Evolutionary conservation across 2,329 filamentous ascomycete genomes (phyloP).

Genomic region (Colletotrichum siamense): DNA sequence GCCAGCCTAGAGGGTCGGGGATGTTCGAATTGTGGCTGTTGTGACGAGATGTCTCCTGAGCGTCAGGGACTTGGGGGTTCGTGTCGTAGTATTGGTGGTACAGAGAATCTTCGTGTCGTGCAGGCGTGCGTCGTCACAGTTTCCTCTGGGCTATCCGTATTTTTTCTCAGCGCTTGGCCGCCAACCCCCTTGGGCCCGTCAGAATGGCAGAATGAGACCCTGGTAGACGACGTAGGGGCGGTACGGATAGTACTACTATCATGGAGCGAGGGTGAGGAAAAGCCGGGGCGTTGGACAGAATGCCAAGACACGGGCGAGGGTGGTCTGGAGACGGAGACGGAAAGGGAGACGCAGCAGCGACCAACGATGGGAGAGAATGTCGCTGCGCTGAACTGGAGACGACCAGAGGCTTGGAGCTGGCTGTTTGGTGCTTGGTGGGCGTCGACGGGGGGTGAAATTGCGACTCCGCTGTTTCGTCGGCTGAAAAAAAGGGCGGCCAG

Average conservation of each 20-base stretch:
- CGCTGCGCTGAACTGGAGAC: neutral
- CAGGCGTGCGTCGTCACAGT: constrained; percentile 3
- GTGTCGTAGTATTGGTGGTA: neutral
- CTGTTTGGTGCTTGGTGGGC: neutral
- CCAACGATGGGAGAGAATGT: neutral
- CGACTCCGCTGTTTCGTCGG: constrained; percentile 23
- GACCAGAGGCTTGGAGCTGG: neutral
- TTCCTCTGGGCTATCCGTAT: neutral
- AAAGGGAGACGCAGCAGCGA: neutral
- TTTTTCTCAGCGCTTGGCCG: constrained; percentile 3
- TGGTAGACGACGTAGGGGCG: neutral
- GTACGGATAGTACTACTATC: neutral
- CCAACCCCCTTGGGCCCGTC: constrained; percentile 13
- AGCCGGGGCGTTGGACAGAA: constrained; percentile 9
- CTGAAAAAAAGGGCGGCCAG: constrained; percentile 6
- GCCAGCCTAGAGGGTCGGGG: constrained; percentile 2
- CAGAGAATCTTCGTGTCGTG: neutral
- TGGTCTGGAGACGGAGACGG: neutral
- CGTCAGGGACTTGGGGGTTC: neutral
- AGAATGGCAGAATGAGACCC: constrained; percentile 12
- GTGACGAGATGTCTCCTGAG: neutral
- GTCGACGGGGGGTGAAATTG: constrained; percentile 18
- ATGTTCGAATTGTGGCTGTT: neutral
- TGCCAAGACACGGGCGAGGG: constrained; percentile 14
- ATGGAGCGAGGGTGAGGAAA: constrained; percentile 4